phyloP scores from a whole-genome alignment of 805 yeast genomes.

The Ogataea paradorogensis region DNA sequence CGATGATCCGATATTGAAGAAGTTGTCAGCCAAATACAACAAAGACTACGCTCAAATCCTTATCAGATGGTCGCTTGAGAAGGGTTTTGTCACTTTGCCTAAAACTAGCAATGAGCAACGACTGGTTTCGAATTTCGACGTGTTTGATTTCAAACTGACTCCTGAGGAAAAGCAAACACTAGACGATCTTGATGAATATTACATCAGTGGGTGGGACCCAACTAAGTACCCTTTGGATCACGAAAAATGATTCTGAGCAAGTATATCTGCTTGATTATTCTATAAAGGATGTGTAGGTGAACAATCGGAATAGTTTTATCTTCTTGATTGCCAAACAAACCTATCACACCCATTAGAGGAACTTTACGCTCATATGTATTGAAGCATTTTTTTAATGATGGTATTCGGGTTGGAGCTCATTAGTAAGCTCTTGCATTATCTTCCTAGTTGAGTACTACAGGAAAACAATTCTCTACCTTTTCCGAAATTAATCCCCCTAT shows the following conservation, averaged over 20 bases:
- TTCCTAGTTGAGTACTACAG: no score
- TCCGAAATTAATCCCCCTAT: no score
- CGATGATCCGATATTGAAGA: conserved; percentile 39
- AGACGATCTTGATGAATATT: conserved; percentile 20
- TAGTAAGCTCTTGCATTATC: no score
- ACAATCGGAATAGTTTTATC: no score
- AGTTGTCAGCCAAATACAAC: conserved; percentile 46
- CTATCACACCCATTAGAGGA: no score
- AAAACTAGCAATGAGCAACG: conserved; percentile 36
- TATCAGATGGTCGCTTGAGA: conserved; percentile 63
- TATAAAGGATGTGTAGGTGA: no score
- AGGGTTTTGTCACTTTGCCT: conserved; percentile 49
- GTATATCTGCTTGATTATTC: no score
- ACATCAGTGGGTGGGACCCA: conserved; percentile 21
- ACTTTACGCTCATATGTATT: no score
- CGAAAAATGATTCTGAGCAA: not conserved
- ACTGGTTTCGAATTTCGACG: conserved; percentile 40
- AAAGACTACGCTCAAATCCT: conserved; percentile 56
- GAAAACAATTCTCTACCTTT: no score
- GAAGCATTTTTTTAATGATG: no score
- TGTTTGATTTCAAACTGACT: conserved; percentile 38
- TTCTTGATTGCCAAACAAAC: not conserved
- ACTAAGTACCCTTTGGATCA: conserved; percentile 8
- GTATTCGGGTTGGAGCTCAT: no score
- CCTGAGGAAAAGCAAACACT: conserved; percentile 36